These are phyloP conservation scores for Penicillium bialowiezense DNA, from an alignment of 495 filamentous ascomycete genomes.

Conservation along the genomic window DNA sequence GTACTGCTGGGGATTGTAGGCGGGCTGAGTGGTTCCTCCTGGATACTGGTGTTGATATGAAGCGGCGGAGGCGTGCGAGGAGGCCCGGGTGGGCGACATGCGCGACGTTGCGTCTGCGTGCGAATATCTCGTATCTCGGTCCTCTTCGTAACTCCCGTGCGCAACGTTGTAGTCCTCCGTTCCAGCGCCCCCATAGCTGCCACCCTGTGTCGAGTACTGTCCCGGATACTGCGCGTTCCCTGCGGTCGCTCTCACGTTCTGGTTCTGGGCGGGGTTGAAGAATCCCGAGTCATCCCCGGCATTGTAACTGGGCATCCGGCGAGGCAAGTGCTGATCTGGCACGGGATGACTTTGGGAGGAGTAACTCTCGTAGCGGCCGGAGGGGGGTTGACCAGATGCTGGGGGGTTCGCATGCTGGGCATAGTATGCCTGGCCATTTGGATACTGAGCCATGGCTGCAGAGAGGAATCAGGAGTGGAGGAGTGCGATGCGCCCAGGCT, in stretches of 20 bases:
- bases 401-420: slow-evolving; percentile 38
- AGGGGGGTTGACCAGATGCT: slow-evolving; percentile 15
- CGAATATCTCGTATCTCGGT: slow-evolving; percentile 32
- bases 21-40: slow-evolving; percentile 47
- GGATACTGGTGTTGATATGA: slow-evolving; percentile 64
- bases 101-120: slow-evolving; percentile 32
- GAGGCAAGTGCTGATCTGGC: slow-evolving; percentile 35
- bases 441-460: slow-evolving; percentile 46
- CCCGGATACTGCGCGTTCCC: slow-evolving; percentile 24
- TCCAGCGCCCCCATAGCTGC: slow-evolving; percentile 11
- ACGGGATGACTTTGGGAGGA: slow-evolving; percentile 19
- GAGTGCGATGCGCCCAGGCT: not conserved
- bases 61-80: slow-evolving; percentile 44
- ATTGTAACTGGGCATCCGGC: slow-evolving; percentile 71
- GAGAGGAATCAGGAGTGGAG: not conserved
- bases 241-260: slow-evolving; percentile 31
- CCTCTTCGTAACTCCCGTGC: slow-evolving; percentile 37
- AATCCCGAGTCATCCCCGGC: slow-evolving; percentile 69
- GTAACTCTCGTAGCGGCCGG: slow-evolving; percentile 22
- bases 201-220: slow-evolving; percentile 17
- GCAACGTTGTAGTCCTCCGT: slow-evolving; percentile 23
- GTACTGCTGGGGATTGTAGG: slow-evolving; percentile 86
- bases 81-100: slow-evolving; percentile 45
- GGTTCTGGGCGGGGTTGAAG: slow-evolving; percentile 35
- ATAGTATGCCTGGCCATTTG: slow-evolving; percentile 47